Evolutionary conservation across 1,139 yeast genomes (phyloP), one percentile per base, ranked within the genome.

Genomic region (Debaryomyces nepalensis): DNA sequence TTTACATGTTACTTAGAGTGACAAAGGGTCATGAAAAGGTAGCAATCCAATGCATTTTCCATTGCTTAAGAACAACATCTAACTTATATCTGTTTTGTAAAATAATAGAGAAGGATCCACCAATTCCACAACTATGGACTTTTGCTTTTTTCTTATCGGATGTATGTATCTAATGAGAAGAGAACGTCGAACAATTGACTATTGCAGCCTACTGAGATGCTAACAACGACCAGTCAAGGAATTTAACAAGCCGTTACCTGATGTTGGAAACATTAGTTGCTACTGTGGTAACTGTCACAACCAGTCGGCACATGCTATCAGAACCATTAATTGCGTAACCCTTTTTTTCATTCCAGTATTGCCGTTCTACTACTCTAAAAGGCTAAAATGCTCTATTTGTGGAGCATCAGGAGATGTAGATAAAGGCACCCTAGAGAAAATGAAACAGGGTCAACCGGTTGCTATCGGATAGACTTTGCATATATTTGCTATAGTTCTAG

Each of bases 201-300:
- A 18, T 11, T 40, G 43, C 32, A 24, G 30, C 36, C 27, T 26
- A 14, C 16, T 12, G 15, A 18, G 29, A n/a, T 23, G 18, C 44
- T 32, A 39, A 40, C 43, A 27, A 8, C 14, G 29, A 11, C 14
- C 44, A 61, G 67, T 63, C 49, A 61, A 59, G 44, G 70, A 64
- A 33, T 59, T 57, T 39, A 64, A 65, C 40, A 64, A 60, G 37
- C 66, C 64, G 0, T 47, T 66, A 26, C 42, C 47, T 4, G 68
- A 61, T 39, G 50, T 65, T 9, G 70, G 70, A 1, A 45, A 61
- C 39, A 45, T 64, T 7, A 43, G 56, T 9, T 64, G 71, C 41
- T 64, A 65, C 43, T 70, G 75, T 47, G 64, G 67, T 2, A 66
- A 71, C 44, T 73, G 79, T 46, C 78, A 73, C 50, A 73, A 73